Base-by-base conservation (phyloP, 495 filamentous ascomycete species). In the Trichoderma parareesei region DNA sequence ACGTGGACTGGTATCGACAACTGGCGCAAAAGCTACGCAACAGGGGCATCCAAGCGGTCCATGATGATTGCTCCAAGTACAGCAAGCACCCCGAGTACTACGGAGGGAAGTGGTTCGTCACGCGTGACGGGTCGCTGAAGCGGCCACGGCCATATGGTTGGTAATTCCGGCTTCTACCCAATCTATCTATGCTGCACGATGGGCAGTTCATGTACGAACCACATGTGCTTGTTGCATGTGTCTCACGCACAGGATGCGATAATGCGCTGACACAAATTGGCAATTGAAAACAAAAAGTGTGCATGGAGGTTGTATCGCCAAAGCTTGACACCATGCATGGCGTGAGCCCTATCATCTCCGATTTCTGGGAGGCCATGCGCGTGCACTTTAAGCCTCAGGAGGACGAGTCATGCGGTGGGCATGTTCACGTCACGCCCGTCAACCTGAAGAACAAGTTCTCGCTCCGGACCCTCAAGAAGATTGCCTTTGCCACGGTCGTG, bases 221-320 rank as follows among this genome's bases (percentile, higher is more conserved):
- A 27, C 60, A 61, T 18, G 11, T 61, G 38, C 60, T 43, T 11
- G 27, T 27, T 27, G 27, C 38, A 33, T 37, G 43, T 49, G n/a
- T 44, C 1, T 16, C 18, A 64, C 33, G 42, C 49, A 37, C 33
- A 57, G n/a, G 16, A 16, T 27, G n/a, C n/a, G 65, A 33, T 48
- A 63, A 63, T 49, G 41, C 42, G 62, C 43, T 67, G 18, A 67
- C 44, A 42, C 14, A 64, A 37, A 67, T 1, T 27, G 27, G 27
- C 27, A 27, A 27, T 27, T 44, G 42, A n/a, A 37, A 60, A 53
- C 37, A 16, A 8, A 40, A 16, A 70, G 68, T 70, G 38, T 64
- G 63, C 20, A 66, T 70, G 66, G 68, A 68, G 60, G 68, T 66
- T n/a, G 68, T 70, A 35, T 70, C 68, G 1, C 68, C 68, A 13